A percentile compares a stretch with the other conserved stretches of the same genome.
Conservation (phyloP, 768 basidiomycete species). For the Dacryopinax primogenitus region DNA sequence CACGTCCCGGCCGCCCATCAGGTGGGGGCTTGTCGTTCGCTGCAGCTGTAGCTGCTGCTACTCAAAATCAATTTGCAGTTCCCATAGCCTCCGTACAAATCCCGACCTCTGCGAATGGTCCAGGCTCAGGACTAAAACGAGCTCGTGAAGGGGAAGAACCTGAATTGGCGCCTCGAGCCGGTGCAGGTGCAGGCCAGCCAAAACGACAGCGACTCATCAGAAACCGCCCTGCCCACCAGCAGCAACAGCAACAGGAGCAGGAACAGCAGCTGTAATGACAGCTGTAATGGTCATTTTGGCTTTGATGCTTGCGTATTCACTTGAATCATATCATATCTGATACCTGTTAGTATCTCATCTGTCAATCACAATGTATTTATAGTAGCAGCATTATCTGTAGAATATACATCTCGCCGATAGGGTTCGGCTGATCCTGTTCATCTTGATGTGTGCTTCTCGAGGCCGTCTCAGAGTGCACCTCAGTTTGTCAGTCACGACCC, state of each 20-base stretch:
- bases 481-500: background rate
- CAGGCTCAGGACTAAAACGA: background rate
- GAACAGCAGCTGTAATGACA: background rate
- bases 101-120: background rate
- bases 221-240: background rate
- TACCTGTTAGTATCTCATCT: background rate
- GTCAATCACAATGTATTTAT: background rate
- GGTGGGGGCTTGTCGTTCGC: background rate
- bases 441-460: background rate
- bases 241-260: background rate
- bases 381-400: slow-evolving; percentile 4
- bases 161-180: background rate
- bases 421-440: background rate
- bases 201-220: background rate
- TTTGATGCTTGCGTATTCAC: too few species aligned
- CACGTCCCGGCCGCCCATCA: background rate
- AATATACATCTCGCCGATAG: background rate
- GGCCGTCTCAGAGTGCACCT: too few species aligned
- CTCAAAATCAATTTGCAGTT: background rate
- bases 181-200: background rate
- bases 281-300: background rate
- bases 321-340: too few species aligned
- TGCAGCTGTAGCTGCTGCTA: background rate
- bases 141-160: background rate
- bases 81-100: background rate